Evolutionary conservation across 495 filamentous ascomycete genomes (phyloP).

Genomic region (Penicillium steckii): DNA sequence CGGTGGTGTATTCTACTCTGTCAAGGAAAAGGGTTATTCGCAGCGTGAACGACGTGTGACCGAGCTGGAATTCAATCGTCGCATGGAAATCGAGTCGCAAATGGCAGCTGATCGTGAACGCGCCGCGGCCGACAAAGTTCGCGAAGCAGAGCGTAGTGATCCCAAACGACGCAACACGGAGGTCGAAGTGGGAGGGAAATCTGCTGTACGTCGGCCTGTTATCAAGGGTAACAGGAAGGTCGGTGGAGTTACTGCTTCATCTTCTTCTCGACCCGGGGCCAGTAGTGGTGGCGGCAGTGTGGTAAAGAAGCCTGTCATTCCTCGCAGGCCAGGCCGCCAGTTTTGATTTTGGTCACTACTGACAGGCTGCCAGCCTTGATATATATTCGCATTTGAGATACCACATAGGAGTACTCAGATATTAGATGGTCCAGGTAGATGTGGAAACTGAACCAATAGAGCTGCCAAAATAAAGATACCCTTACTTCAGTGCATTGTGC

Average conservation of each 20-base stretch:
- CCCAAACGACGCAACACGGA: slow-evolving; percentile 35
- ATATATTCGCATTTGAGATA: too few species aligned
- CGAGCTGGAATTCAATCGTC: slow-evolving; percentile 90
- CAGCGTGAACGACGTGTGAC: slow-evolving; percentile 84
- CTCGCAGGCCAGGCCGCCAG: slow-evolving; percentile 54
- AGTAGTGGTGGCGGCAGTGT: slow-evolving; percentile 46
- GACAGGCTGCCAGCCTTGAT: background rate
- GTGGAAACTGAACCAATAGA: too few species aligned
- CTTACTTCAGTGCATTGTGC: background rate
- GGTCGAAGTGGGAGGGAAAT: slow-evolving; percentile 37
- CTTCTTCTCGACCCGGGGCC: slow-evolving; percentile 48
- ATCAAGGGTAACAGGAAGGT: slow-evolving; percentile 35
- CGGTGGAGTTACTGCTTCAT: slow-evolving; percentile 42
- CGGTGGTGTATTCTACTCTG: slow-evolving; percentile 96
- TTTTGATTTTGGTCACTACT: slow-evolving; percentile 30
- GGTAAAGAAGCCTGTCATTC: slow-evolving; percentile 61
- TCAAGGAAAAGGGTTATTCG: slow-evolving; percentile 97
- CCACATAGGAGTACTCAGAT: background rate
- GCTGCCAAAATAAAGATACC: background rate
- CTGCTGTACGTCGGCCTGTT: slow-evolving; percentile 39
- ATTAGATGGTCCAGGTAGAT: background rate
- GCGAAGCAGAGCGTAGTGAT: slow-evolving; percentile 40
- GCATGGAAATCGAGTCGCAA: slow-evolving; percentile 92
- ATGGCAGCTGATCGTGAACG: slow-evolving; percentile 85
- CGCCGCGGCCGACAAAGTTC: slow-evolving; percentile 56